A percentile compares a stretch with the other conserved stretches of the same genome.
These are phyloP conservation scores for Lizonia empirigonia DNA, from an alignment of 2,329 filamentous ascomycete genomes.

Conservation along the genomic window DNA sequence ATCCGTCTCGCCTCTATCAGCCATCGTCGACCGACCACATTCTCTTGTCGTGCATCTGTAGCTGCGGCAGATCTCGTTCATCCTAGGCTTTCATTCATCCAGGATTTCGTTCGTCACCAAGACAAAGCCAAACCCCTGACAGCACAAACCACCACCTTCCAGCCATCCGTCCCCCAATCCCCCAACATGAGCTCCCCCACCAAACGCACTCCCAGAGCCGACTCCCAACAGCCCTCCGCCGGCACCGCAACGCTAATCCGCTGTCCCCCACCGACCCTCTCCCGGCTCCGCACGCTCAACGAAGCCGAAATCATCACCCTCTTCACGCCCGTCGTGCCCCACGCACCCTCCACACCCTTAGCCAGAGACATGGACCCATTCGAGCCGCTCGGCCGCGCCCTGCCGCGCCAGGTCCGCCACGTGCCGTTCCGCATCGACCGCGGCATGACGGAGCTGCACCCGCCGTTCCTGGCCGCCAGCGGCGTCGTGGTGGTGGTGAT, in stretches of 20 bases:
- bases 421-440: conserved; percentile 70
- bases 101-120: no score
- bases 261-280: conserved; percentile 32
- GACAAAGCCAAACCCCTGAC: no score
- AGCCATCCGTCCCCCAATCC: no score
- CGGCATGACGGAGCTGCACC: conserved; percentile 69
- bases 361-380: conserved; percentile 68
- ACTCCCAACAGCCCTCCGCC: conserved; percentile 12
- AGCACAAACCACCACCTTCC: no score
- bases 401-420: conserved; percentile 69
- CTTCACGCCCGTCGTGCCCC: conserved; percentile 62
- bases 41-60: no score
- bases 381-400: conserved; percentile 68
- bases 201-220: conserved; percentile 1
- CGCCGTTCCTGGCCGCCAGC: conserved; percentile 66
- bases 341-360: conserved; percentile 38
- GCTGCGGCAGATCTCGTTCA: no score
- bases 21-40: no score
- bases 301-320: conserved; percentile 51
- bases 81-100: no score
- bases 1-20: no score
- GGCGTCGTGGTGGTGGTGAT: conserved; percentile 65
- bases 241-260: conserved; percentile 32
- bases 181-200: conserved; percentile 1
- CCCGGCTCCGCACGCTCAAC: conserved; percentile 42